These are phyloP conservation scores for Hypoxylon crocopeplum DNA, from an alignment of 495 filamentous ascomycete genomes.

Conservation along the genomic window DNA sequence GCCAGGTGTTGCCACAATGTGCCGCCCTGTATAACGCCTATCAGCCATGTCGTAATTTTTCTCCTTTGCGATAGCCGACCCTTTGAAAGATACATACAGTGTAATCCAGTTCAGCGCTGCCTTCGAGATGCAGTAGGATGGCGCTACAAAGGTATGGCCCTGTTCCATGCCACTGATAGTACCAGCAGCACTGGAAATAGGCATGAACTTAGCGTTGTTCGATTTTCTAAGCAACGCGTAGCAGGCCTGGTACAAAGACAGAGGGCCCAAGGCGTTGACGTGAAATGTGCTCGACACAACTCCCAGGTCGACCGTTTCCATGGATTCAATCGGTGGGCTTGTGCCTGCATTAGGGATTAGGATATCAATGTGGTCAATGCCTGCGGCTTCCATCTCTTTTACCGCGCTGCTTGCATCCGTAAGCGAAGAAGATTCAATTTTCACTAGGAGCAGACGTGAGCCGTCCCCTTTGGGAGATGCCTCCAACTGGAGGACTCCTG, in stretches of 20 bases:
- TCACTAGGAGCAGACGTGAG: too few relatives aligned
- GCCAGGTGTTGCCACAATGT: too few relatives aligned
- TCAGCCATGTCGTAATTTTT: too few relatives aligned
- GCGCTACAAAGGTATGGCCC: too few relatives aligned
- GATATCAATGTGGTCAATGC: constrained; percentile 30
- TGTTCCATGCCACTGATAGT: constrained; percentile 24
- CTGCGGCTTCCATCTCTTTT: constrained; percentile 6
- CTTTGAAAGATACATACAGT: too few relatives aligned
- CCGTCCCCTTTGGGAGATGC: too few relatives aligned
- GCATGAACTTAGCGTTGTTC: constrained; percentile 19
- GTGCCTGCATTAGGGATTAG: constrained; percentile 38
- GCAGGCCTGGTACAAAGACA: constrained; percentile 29
- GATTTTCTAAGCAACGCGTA: constrained; percentile 25
- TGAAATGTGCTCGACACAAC: constrained; percentile 6
- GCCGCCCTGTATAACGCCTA: too few relatives aligned
- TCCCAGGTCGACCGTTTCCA: constrained; percentile 22
- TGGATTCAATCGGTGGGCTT: constrained; percentile 28
- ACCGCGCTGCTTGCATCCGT: constrained; percentile 4
- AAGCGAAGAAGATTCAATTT: too few relatives aligned
- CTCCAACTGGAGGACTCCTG: too few relatives aligned
- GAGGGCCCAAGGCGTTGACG: constrained; percentile 30
- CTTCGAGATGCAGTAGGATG: too few relatives aligned
- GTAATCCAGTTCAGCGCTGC: too few relatives aligned
- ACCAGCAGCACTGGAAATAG: constrained; percentile 21
- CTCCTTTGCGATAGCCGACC: too few relatives aligned